A percentile compares a stretch with the other conserved stretches of the same genome.
phyloP scores from a whole-genome alignment of 2,329 filamentous ascomycete species.

The Aspergillus eucalypticola region DNA sequence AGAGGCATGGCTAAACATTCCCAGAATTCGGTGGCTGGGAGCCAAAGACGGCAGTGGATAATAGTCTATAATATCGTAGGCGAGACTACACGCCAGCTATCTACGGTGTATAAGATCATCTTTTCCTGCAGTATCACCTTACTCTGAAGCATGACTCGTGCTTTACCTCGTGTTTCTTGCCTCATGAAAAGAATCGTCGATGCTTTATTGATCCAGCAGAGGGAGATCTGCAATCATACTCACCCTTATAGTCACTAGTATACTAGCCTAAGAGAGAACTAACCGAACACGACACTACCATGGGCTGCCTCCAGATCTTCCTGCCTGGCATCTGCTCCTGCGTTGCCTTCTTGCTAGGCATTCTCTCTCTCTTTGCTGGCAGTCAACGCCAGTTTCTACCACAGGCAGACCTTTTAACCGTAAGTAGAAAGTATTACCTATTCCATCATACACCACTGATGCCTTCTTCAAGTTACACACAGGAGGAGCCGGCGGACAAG shows the following conservation, averaged over 20 bases:
- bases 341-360: slow-evolving; percentile 6
- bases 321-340: slow-evolving; percentile 6
- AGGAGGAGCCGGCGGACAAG: not conserved
- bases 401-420: slow-evolving; percentile 7
- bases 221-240: not conserved
- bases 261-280: not conserved
- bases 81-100: no score
- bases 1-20: not conserved
- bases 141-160: not conserved
- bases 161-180: not conserved
- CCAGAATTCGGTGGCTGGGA: not conserved
- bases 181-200: not conserved
- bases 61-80: no score
- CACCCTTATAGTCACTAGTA: not conserved
- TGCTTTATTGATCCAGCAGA: not conserved
- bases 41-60: not conserved
- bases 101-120: not conserved
- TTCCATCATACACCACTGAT: not conserved
- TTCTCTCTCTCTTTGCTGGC: slow-evolving; percentile 8
- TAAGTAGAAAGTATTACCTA: not conserved
- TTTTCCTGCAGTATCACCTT: not conserved
- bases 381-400: slow-evolving; percentile 10
- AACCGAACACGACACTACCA: not conserved
- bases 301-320: not conserved
- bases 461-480: not conserved